Conservation (phyloP, 2,329 filamentous ascomycete species). For the Mollisia scopiformis region DNA sequence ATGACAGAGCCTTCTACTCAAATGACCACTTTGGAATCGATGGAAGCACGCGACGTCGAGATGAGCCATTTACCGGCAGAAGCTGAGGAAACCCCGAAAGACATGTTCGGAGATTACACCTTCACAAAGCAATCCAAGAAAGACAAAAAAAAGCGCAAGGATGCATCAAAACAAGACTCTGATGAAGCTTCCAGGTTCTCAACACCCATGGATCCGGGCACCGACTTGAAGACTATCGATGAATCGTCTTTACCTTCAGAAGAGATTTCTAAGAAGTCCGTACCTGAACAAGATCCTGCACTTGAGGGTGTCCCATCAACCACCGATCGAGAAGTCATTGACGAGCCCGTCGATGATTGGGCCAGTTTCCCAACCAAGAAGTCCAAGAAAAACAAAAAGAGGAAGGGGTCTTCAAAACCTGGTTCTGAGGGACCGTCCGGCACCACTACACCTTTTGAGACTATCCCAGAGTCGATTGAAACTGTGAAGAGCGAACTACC, state of each 20-base stretch:
- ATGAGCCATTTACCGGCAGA: not conserved
- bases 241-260: not conserved
- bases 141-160: conserved; percentile 18
- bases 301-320: not conserved
- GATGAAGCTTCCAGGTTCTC: conserved; percentile 6
- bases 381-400: conserved; percentile 19
- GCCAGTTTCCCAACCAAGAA: conserved; percentile 20
- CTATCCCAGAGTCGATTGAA: conserved; percentile 2
- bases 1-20: not conserved
- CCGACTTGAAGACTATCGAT: not conserved
- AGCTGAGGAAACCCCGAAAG: not conserved
- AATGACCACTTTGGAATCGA: not conserved
- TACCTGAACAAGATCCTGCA: not conserved
- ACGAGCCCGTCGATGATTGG: conserved; percentile 20
- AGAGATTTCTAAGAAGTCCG: not conserved
- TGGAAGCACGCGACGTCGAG: conserved; percentile 5
- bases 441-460: conserved; percentile 10
- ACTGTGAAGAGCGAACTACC: not conserved
- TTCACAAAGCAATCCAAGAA: conserved; percentile 26
- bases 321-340: not conserved
- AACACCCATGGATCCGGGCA: conserved; percentile 7
- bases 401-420: conserved; percentile 9
- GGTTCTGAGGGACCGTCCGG: conserved; percentile 9
- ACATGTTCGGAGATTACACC: conserved; percentile 16
- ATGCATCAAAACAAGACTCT: conserved; percentile 1